Percentiles rank a stretch among this genome's conserved stretches.
Evolutionary conservation across 768 basidiomycete genomes (phyloP).

Genomic region (Leccinum rimulosum): DNA sequence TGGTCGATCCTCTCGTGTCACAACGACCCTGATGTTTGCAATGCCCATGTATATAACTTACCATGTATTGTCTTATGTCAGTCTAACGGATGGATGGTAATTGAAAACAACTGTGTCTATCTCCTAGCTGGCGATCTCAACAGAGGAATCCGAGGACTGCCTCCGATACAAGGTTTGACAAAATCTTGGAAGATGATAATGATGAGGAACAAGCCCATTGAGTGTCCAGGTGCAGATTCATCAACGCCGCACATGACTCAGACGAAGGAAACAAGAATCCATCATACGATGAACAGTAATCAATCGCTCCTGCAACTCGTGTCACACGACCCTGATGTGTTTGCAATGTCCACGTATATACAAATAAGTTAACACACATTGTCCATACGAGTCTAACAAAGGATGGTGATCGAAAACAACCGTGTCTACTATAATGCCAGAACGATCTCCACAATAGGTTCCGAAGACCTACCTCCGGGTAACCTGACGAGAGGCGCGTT

Average conservation of each 20-base stretch:
- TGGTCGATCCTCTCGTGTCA: neutral
- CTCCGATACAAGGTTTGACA: conserved; percentile 15
- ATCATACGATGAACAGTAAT: conserved; percentile 81
- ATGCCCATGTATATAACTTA: conserved; percentile 12
- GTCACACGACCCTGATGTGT: neutral
- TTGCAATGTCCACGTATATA: conserved; percentile 11
- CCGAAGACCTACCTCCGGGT: conserved; percentile 31
- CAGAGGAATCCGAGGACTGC: conserved; percentile 5
- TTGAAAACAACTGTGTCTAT: neutral
- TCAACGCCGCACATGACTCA: conserved; percentile 34
- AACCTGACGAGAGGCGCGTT: conserved; percentile 28
- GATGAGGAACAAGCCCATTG: no score
- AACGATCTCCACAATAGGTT: neutral
- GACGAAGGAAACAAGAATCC: conserved; percentile 30
- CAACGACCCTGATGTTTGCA: neutral
- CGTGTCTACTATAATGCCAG: neutral
- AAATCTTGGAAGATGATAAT: no score
- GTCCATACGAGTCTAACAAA: conserved; percentile 3
- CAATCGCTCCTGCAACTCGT: conserved; percentile 54
- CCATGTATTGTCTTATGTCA: conserved; percentile 5
- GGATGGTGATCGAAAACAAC: neutral
- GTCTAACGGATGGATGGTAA: neutral
- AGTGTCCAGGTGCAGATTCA: no score
- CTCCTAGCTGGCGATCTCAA: neutral
- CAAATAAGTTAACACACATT: conserved; percentile 1